Evolutionary conservation across 1,284 basidiomycete genomes (phyloP), one percentile per base, ranked within the genome.

Genomic region (Lignosus rhinocerotis): DNA sequence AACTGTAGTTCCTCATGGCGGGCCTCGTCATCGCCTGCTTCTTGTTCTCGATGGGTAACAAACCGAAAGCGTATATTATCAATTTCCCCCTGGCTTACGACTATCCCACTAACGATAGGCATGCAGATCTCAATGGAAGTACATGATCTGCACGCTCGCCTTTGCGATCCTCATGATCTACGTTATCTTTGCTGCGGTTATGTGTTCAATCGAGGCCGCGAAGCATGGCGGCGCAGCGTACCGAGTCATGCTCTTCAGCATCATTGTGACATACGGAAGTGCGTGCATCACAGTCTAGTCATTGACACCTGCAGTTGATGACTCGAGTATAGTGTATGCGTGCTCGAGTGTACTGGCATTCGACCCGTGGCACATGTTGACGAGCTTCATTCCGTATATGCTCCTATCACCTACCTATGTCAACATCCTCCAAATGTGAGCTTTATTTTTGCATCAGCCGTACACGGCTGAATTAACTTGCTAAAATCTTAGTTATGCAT

Each of bases 1-100:
- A 50, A 21, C 3, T 44, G 3, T 34, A 98, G 88, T 98, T 95
- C 72, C 75, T 88, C 33, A 90, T 97, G 80, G 84, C 88, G 3
- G 92, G 91, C 2, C 84, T 94, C 38, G 82, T 98, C 16, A 82
- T 96, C 16, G 88, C 92, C 0, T 92, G 89, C 67, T 98, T 99
- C 80, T 80, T 98, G 17, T 92, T 99, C 72, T 92, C 94, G 0
- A 96, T 99, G 92, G 96, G 97, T 5, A 99, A 98, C 73, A 88
- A 94, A 62, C 96, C 96, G 1, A 86, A 88, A 74, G 90, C 93
- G 84, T 93, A 70, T 64, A 86, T 72, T 53, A 9, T 43, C 9
- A 48, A 42, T 16, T 10, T 34, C 11, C 33, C 12, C 1, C 17
- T 38, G 11, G 42, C 45, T 25, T 25, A 25, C 11, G 36, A 9